Conservation (phyloP, 163 green algal genomes). For the Chlorella variabilis region DNA sequence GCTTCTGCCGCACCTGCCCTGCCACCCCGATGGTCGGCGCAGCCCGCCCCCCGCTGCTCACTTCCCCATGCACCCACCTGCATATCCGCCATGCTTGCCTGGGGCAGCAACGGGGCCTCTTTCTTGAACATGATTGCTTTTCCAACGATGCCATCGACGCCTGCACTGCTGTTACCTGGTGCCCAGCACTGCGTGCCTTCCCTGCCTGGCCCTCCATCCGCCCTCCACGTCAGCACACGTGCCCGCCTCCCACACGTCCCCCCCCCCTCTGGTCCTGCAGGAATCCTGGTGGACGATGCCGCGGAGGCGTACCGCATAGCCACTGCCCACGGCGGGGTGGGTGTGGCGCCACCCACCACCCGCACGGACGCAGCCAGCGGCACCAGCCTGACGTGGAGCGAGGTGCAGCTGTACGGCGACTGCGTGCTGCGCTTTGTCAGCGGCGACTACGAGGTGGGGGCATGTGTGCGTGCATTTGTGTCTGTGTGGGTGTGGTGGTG, state of each 20-base stretch:
- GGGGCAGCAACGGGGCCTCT: no score
- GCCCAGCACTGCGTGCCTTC: no score
- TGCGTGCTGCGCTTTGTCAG: conserved; percentile 93
- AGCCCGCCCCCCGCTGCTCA: no score
- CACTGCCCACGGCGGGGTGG: conserved; percentile 73
- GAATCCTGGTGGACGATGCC: conserved; percentile 87
- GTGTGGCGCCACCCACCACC: conserved; percentile 67
- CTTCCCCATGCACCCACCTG: no score
- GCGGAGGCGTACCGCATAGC: conserved; percentile 72
- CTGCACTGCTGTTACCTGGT: no score
- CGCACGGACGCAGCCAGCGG: conserved; percentile 57
- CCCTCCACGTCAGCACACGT: no score
- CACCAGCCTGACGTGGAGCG: conserved; percentile 57
- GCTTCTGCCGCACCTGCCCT: no score
- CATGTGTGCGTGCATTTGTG: neutral
- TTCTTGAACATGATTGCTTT: no score
- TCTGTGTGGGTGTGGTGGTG: neutral
- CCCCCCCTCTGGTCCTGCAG: conserved; percentile 46
- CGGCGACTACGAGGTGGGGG: conserved; percentile 58
- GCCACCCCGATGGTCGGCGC: no score
- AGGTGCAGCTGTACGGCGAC: conserved; percentile 95
- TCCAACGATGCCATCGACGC: no score
- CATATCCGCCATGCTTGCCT: no score
- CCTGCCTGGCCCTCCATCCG: no score
- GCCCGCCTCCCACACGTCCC: neutral